Evolutionary conservation across 148 eudicot genomes (phyloP), one percentile per base, ranked within the genome.

Genomic region (Polygonum aviculare): DNA sequence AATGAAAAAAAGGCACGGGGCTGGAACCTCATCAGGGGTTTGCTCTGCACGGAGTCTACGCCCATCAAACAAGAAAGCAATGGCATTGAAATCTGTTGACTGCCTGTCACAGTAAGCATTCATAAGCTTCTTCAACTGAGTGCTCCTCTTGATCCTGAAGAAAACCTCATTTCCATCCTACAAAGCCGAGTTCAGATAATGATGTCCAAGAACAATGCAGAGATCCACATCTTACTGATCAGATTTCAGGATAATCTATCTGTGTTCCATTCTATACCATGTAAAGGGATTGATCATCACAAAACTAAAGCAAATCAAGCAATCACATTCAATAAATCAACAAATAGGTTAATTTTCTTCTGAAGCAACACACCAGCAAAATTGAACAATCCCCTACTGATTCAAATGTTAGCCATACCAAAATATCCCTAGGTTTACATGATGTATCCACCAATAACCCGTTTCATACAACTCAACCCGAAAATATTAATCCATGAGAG

Each of bases 21-120:
- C 14, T 12, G 10, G 74, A 4, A 77, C 79, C 79, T 77, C 79
- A 51, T 77, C 79, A 19, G 75, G 79, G 69, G 75, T 77, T 57
- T 69, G 79, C 5, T 77, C 79, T 19, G 50, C 75, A 22, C 79
- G 75, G 31, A 77, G 75, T 8, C 79, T 35, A 2, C 78, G n/a
- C 3, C 73, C 78, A 65, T 76, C 78, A 62, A 76, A 76, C 73
- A 76, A 48, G 78, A 76, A 76, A 21, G 78, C 78, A 76, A 76
- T 76, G 72, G 78, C 41, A 26, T 62, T 76, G 73, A 48, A 21
- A 44, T 78, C 76, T 10, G 40, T 70, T 14, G 80, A 78, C 67
- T 78, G 80, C 71, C 80, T 51, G 47, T 78, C 80, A 59, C 80
- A 78, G 35, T 78, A 78, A 6, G 80, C 80, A 78, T 72, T 78